phyloP scores from a whole-genome alignment of 148 eudicot genomes.

The Camellia lanceoleosa region DNA sequence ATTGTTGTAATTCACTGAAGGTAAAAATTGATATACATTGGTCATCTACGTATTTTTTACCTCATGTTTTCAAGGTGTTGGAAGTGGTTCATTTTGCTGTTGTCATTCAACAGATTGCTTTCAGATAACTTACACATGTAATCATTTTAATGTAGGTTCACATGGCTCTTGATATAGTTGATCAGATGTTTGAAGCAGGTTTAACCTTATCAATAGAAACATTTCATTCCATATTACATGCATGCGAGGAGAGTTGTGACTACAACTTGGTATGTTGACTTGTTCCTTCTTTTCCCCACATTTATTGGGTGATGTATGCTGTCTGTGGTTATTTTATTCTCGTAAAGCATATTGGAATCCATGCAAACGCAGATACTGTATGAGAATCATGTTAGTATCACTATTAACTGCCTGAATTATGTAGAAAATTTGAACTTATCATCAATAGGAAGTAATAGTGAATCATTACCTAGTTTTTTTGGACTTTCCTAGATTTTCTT shows the following conservation, averaged over 20 bases:
- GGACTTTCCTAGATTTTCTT: background rate
- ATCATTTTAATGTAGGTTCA: conserved; percentile 47
- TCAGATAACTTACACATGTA: background rate
- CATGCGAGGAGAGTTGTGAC: conserved; percentile 70
- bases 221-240: conserved; percentile 54
- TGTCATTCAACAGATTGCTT: too few species aligned
- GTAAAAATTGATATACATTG: conserved; percentile 32
- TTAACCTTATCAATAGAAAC: conserved; percentile 41
- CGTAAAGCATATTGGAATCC: background rate
- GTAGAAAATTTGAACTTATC: background rate
- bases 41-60: too few species aligned
- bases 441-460: background rate
- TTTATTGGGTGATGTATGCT: background rate
- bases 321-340: background rate
- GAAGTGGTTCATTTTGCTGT: too few species aligned
- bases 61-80: too few species aligned
- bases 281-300: background rate
- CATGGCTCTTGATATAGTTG: conserved; percentile 67
- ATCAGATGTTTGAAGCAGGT: conserved; percentile 61
- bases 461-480: background rate
- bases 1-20: conserved; percentile 58
- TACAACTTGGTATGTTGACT: conserved; percentile 63
- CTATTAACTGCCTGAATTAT: background rate
- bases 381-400: background rate
- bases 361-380: background rate